Percentiles rank a stretch among this genome's conserved stretches.
phyloP scores from a whole-genome alignment of 495 filamentous ascomycete genomes.

The Bombardia bombarda region DNA sequence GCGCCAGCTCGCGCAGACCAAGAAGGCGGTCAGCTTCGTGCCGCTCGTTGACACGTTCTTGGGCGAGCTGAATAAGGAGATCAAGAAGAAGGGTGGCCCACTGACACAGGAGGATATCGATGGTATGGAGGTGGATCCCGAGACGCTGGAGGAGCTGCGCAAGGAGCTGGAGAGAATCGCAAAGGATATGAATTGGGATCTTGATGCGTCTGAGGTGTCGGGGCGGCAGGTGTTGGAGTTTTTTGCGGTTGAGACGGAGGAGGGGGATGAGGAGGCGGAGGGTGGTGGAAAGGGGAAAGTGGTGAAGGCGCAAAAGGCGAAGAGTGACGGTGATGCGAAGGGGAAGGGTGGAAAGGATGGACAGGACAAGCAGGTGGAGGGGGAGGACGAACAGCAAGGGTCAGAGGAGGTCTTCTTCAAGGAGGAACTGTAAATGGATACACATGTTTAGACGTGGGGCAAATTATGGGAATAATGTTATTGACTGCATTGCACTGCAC shows the following conservation, averaged over 20 bases:
- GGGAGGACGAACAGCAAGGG: constrained; percentile 23
- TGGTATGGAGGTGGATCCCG: constrained; percentile 60
- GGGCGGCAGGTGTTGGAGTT: too few relatives aligned
- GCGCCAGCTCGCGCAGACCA: constrained; percentile 9
- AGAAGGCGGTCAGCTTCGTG: constrained; percentile 1
- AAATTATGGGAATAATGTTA: too few relatives aligned
- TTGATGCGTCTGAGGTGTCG: too few relatives aligned
- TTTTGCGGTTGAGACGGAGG: constrained; percentile 37
- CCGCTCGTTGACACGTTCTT: background rate
- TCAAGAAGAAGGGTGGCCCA: constrained; percentile 47
- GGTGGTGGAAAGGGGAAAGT: constrained; percentile 7
- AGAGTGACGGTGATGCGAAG: background rate
- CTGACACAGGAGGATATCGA: constrained; percentile 55
- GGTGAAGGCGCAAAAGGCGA: background rate
- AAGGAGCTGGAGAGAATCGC: constrained; percentile 46
- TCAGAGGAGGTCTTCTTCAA: constrained; percentile 40
- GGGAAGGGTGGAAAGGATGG: constrained; percentile 2
- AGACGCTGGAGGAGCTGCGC: constrained; percentile 56
- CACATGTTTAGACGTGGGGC: too few relatives aligned
- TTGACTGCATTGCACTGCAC: too few relatives aligned
- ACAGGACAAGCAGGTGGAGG: constrained; percentile 1
- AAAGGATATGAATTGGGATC: constrained; percentile 29
- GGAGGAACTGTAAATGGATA: constrained; percentile 38
- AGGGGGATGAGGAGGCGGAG: constrained; percentile 38
- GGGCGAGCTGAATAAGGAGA: constrained; percentile 33